phyloP scores from a whole-genome alignment of 495 filamentous ascomycete species.

The Penicillium goetzii region DNA sequence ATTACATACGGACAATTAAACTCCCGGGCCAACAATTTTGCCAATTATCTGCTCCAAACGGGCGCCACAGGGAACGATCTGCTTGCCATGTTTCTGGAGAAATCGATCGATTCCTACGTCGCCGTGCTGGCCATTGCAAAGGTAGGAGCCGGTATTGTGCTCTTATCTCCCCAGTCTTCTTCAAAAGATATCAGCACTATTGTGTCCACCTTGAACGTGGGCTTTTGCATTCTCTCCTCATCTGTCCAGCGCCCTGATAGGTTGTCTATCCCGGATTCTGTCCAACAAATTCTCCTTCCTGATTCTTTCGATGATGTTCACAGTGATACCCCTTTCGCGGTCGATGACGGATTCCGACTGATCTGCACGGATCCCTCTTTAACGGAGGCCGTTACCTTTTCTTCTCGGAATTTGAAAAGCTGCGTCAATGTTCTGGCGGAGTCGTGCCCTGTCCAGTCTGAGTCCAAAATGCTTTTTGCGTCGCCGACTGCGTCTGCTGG shows the following conservation, averaged over 20 bases:
- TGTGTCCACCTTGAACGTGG: conserved; percentile 53
- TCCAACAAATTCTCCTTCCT: conserved; percentile 35
- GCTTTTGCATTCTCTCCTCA: conserved; percentile 49
- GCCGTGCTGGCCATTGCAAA: conserved; percentile 74
- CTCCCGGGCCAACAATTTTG: conserved; percentile 63
- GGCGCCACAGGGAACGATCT: conserved; percentile 55
- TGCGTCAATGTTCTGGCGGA: conserved; percentile 63
- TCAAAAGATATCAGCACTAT: conserved; percentile 55
- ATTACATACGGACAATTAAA: conserved; percentile 69
- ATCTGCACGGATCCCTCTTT: conserved; percentile 64
- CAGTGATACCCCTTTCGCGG: conserved; percentile 31
- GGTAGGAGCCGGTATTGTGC: conserved; percentile 72
- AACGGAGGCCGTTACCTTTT: conserved; percentile 73
- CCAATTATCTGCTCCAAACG: conserved; percentile 53
- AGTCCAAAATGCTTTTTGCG: conserved; percentile 66
- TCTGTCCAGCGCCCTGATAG: conserved; percentile 1
- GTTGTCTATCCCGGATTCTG: conserved; percentile 23
- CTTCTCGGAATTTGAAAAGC: conserved; percentile 67
- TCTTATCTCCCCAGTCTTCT: conserved; percentile 68
- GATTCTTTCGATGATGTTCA: conserved; percentile 34
- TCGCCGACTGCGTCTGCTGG: conserved; percentile 75
- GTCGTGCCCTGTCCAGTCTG: conserved; percentile 57
- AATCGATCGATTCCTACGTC: conserved; percentile 67
- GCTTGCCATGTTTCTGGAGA: conserved; percentile 71
- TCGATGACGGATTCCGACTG: conserved; percentile 34